phyloP scores from a whole-genome alignment of 2,329 filamentous ascomycete species.

The Neopestalotiopsis rosae region DNA sequence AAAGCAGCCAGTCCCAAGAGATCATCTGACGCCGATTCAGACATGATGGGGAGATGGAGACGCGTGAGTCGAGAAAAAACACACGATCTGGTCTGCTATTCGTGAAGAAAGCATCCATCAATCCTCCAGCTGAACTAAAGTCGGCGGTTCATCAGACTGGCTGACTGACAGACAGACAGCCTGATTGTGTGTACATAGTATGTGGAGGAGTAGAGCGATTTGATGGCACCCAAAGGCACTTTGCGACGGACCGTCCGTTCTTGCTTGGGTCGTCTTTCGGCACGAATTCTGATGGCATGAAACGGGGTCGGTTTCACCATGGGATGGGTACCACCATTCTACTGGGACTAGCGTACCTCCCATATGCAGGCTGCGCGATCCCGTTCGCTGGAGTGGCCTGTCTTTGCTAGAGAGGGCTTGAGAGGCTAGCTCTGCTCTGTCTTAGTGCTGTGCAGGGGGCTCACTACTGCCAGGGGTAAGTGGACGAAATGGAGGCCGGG shows the following conservation, averaged over 20 bases:
- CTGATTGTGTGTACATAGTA: background rate
- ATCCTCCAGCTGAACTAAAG: background rate
- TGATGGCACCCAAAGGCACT: conserved; percentile 7
- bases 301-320: conserved; percentile 19
- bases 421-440: conserved; percentile 1
- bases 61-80: background rate
- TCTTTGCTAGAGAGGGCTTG: background rate
- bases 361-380: conserved; percentile 6
- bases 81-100: background rate
- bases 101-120: background rate
- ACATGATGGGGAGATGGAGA: background rate
- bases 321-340: conserved; percentile 9
- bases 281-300: conserved; percentile 4
- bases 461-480: conserved; percentile 9
- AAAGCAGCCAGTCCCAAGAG: conserved; percentile 1
- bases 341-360: conserved; percentile 3
- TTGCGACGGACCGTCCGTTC: background rate
- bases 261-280: background rate
- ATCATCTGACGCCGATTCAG: background rate
- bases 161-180: background rate
- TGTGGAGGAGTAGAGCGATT: background rate
- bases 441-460: conserved; percentile 1
- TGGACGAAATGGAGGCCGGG: too few relatives aligned
- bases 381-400: conserved; percentile 13
- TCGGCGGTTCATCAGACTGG: background rate